Percentiles rank a stretch among this genome's conserved stretches.
Conservation (phyloP, 2,329 filamentous ascomycete genomes). For the Calonectria ilicicola region DNA sequence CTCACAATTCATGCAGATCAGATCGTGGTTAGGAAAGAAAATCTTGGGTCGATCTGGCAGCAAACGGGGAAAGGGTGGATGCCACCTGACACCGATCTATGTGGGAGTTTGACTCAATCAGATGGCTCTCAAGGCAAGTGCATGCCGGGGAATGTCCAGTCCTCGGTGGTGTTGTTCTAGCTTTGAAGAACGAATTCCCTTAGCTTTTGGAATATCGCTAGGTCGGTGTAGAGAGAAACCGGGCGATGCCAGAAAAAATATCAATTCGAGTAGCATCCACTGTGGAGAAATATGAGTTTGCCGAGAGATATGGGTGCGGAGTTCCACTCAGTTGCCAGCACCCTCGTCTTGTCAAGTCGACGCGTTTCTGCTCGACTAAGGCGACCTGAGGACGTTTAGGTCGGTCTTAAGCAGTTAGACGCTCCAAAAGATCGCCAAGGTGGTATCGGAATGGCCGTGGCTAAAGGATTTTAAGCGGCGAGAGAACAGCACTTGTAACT, state of each 20-base stretch:
- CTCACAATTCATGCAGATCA: constrained; percentile 10
- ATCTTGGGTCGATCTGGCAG: not conserved
- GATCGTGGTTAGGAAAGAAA: not conserved
- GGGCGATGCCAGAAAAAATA: not conserved
- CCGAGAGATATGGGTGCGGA: constrained; percentile 6
- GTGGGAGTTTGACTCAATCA: not conserved
- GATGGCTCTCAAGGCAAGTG: not conserved
- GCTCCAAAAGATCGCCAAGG: not conserved
- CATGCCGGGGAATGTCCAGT: not conserved
- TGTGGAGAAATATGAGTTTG: not conserved
- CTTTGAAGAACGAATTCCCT: not conserved
- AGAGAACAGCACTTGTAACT: not conserved
- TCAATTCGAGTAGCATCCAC: not conserved
- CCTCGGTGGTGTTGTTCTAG: not conserved
- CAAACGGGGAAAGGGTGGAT: not conserved
- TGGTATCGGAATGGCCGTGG: not conserved
- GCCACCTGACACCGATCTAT: not conserved
- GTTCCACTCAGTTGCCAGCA: not conserved
- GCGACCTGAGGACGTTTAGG: not conserved
- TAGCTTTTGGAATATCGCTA: not conserved
- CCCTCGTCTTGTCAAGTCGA: not conserved
- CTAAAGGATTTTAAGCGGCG: not conserved
- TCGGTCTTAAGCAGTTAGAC: not conserved
- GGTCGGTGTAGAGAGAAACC: constrained; percentile 7
- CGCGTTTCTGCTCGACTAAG: not conserved